Evolutionary conservation across 2,329 filamentous ascomycete genomes (phyloP).

Genomic region (Xylariaceae sp.): DNA sequence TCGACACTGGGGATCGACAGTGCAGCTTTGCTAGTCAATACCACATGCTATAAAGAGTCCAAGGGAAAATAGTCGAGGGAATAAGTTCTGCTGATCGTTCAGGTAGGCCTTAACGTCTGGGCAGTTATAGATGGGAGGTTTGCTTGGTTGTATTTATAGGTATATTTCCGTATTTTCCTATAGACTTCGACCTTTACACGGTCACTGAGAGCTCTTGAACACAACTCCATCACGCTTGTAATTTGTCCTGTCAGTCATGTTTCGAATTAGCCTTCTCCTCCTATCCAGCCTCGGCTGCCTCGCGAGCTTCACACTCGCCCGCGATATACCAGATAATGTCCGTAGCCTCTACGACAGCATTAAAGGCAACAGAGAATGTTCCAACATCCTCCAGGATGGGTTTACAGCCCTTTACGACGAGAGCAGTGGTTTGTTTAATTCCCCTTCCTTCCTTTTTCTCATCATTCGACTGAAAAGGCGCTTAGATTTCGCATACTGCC

Average conservation of each 20-base stretch:
- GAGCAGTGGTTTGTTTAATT: conserved; percentile 31
- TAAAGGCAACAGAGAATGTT: conserved; percentile 35
- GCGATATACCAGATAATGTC: conserved; percentile 38
- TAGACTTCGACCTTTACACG: too few relatives aligned
- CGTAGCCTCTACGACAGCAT: conserved; percentile 39
- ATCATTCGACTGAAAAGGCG: background rate
- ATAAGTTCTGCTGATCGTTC: too few relatives aligned
- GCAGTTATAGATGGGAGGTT: too few relatives aligned
- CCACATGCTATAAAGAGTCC: too few relatives aligned
- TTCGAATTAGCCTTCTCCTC: conserved; percentile 13
- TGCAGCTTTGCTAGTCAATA: too few relatives aligned
- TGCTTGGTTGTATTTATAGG: too few relatives aligned
- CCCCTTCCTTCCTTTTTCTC: background rate
- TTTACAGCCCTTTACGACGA: conserved; percentile 39
- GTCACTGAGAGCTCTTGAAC: too few relatives aligned
- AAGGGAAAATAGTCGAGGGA: too few relatives aligned
- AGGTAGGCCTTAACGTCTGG: too few relatives aligned
- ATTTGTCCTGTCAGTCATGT: conserved; percentile 11
- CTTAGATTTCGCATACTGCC: conserved; percentile 35
- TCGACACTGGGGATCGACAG: too few relatives aligned
- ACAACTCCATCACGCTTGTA: too few relatives aligned
- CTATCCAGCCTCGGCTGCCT: conserved; percentile 17
- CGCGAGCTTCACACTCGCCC: conserved; percentile 16
- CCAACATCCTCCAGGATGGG: conserved; percentile 34
- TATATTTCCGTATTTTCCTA: too few relatives aligned